phyloP scores from a whole-genome alignment of 495 filamentous ascomycete species.

The Penicillium macrosclerotiorum region DNA sequence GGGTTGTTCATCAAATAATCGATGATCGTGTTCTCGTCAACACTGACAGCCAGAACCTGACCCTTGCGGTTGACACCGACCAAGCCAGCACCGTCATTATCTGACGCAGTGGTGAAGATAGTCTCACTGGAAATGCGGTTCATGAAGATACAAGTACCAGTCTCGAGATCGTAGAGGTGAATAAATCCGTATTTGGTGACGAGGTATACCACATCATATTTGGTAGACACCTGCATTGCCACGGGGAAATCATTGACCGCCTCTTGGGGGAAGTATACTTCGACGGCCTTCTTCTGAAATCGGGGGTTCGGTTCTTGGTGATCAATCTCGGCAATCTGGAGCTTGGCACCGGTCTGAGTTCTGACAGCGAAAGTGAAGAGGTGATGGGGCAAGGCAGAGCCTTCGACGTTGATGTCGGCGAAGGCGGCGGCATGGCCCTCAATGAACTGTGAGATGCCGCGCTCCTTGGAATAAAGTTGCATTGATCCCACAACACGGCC shows the following conservation, averaged over 20 bases:
- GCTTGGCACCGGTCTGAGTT: slow-evolving; percentile 81
- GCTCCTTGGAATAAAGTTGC: slow-evolving; percentile 94
- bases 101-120: slow-evolving; percentile 89
- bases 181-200: slow-evolving; percentile 99
- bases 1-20: slow-evolving; percentile 94
- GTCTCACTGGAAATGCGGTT: slow-evolving; percentile 99
- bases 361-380: slow-evolving; percentile 96
- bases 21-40: slow-evolving; percentile 87
- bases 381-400: slow-evolving; percentile 84
- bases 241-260: slow-evolving; percentile 97
- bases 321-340: slow-evolving; percentile 98
- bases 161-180: slow-evolving; percentile 96
- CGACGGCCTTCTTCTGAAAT: slow-evolving; percentile 92
- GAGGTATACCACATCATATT: slow-evolving; percentile 93
- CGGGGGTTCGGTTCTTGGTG: slow-evolving; percentile 81
- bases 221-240: slow-evolving; percentile 93
- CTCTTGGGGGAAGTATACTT: slow-evolving; percentile 96
- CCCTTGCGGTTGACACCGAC: slow-evolving; percentile 97
- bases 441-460: slow-evolving; percentile 95
- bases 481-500: slow-evolving; percentile 92
- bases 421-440: slow-evolving; percentile 97
- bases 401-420: slow-evolving; percentile 83
- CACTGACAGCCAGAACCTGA: slow-evolving; percentile 88
- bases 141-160: slow-evolving; percentile 98
- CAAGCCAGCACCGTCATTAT: slow-evolving; percentile 80